Evolutionary conservation across 352 stramenopile genomes (phyloP).

Genomic region (Pythium apleroticum): DNA sequence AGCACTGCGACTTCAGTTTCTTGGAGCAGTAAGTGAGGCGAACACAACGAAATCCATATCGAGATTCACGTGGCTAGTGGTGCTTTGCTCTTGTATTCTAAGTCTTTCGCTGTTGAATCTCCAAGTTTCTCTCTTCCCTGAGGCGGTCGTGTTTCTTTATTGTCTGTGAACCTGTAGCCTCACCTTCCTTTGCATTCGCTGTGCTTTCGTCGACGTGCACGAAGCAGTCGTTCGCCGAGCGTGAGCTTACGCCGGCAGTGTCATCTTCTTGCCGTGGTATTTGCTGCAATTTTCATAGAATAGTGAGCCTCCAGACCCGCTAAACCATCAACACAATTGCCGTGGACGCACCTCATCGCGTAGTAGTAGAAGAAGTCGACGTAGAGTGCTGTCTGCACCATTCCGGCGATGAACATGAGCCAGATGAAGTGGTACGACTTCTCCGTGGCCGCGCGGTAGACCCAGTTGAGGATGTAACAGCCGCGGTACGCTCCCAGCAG

Average conservation of each 20-base stretch:
- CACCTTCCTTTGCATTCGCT: conserved; percentile 7
- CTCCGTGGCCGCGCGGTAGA: conserved; percentile 97
- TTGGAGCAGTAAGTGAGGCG: conserved; percentile 34
- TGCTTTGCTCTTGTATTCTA: conserved; percentile 7
- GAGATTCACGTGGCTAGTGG: not conserved
- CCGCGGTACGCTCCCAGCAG: conserved; percentile 97
- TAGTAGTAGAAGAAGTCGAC: conserved; percentile 99
- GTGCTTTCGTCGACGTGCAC: not conserved
- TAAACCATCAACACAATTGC: conserved; percentile 9
- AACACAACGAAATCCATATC: not conserved
- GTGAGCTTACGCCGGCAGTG: conserved; percentile 67
- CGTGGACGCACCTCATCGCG: conserved; percentile 71
- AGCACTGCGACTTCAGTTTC: conserved; percentile 84
- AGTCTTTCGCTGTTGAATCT: not conserved
- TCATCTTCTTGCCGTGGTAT: conserved; percentile 92
- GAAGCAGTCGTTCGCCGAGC: not conserved
- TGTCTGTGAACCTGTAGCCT: not conserved
- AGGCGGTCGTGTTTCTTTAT: conserved; percentile 10
- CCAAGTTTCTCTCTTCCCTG: not conserved
- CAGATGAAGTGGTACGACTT: conserved; percentile 97
- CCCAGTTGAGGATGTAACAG: conserved; percentile 99
- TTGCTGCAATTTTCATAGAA: conserved; percentile 52
- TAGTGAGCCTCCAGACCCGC: not conserved
- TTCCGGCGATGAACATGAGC: conserved; percentile 98
- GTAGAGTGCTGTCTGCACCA: conserved; percentile 99